Percentiles rank a stretch among this genome's conserved stretches.
phyloP scores from a whole-genome alignment of 495 filamentous ascomycete species.

The Apodospora peruviana region DNA sequence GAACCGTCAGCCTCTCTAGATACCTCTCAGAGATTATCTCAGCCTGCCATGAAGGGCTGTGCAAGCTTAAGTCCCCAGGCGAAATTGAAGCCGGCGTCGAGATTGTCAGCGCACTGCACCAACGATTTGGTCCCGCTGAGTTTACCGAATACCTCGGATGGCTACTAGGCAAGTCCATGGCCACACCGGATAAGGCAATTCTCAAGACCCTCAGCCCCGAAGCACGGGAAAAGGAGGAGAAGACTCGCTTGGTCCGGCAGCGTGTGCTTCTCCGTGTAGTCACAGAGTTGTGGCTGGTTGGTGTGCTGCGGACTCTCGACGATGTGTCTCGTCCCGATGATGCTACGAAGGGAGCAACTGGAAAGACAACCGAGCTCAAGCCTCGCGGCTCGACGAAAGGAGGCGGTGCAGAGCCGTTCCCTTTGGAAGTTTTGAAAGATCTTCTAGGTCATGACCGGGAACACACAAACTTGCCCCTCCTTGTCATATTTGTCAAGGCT shows the following conservation, averaged over 20 bases:
- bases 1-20: constrained; percentile 88
- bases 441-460: constrained; percentile 89
- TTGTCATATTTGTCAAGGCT: constrained; percentile 90
- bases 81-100: constrained; percentile 91
- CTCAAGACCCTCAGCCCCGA: constrained; percentile 76
- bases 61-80: constrained; percentile 79
- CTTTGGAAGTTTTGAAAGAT: constrained; percentile 93
- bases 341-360: constrained; percentile 51
- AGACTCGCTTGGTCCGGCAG: constrained; percentile 82
- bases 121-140: constrained; percentile 85
- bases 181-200: constrained; percentile 81
- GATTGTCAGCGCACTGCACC: constrained; percentile 88
- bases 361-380: constrained; percentile 50
- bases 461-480: constrained; percentile 82
- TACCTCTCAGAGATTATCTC: constrained; percentile 97
- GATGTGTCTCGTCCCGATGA: constrained; percentile 86
- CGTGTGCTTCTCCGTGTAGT: constrained; percentile 81
- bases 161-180: constrained; percentile 86
- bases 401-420: constrained; percentile 74
- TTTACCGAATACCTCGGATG: constrained; percentile 91
- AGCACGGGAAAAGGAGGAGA: constrained; percentile 89
- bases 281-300: constrained; percentile 95
- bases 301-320: constrained; percentile 78
- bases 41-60: constrained; percentile 94
- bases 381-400: constrained; percentile 47